These are phyloP conservation scores for Sarcocystis neurona DNA, from an alignment of 169 alveolate genomes.

Conservation along the genomic window DNA sequence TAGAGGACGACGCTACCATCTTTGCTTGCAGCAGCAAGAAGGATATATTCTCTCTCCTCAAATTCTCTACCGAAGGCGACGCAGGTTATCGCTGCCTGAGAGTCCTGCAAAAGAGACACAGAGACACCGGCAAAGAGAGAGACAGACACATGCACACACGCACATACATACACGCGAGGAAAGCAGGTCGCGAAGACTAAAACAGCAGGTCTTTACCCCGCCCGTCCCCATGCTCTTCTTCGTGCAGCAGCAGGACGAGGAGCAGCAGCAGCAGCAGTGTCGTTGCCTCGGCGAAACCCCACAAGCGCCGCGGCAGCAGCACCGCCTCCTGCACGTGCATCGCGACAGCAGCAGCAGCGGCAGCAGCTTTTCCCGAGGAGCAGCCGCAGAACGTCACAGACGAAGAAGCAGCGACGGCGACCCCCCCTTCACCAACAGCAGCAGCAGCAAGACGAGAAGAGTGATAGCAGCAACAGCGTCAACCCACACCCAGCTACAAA, in stretches of 20 bases:
- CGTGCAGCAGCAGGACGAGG: neutral
- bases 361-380: no score
- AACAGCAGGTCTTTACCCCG: neutral
- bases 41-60: slow-evolving; percentile 27
- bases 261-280: slow-evolving; percentile 18
- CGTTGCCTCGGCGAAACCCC: neutral
- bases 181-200: neutral
- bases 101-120: slow-evolving; percentile 19
- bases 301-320: no score
- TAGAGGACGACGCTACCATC: slow-evolving; percentile 60
- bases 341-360: no score
- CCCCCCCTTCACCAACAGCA: no score
- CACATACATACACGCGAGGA: neutral
- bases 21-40: slow-evolving; percentile 60
- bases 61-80: slow-evolving; percentile 55
- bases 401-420: no score
- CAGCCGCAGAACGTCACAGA: no score
- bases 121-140: slow-evolving; percentile 49
- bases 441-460: no score
- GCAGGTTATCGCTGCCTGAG: slow-evolving; percentile 57
- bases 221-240: neutral
- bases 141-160: slow-evolving; percentile 67
- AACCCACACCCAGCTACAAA: no score
- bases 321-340: no score
- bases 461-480: no score